These are phyloP conservation scores for Cryomyces antarcticus DNA, from an alignment of 495 filamentous ascomycete species.

Conservation along the genomic window DNA sequence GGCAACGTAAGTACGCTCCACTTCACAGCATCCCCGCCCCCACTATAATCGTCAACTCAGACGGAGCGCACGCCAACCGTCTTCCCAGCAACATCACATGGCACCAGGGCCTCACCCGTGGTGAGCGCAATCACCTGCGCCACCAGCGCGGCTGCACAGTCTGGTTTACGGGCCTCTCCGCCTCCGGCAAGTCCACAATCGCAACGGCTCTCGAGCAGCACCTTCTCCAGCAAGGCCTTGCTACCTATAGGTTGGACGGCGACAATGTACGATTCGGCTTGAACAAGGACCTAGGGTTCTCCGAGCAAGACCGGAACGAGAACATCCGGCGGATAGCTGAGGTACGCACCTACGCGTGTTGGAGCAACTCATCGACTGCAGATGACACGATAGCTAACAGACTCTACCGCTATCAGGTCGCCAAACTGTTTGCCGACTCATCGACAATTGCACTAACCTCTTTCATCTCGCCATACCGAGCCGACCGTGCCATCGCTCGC, in stretches of 20 bases:
- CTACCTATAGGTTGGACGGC: constrained; percentile 86
- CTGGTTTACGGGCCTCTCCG: constrained; percentile 93
- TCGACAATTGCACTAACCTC: constrained; percentile 75
- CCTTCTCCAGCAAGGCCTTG: constrained; percentile 60
- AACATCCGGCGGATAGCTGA: constrained; percentile 94
- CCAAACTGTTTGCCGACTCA: constrained; percentile 86
- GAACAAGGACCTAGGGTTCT: constrained; percentile 93
- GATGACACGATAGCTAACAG: background rate
- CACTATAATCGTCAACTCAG: too few relatives aligned
- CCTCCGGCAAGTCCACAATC: constrained; percentile 93
- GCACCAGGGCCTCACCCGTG: constrained; percentile 75
- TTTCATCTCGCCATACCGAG: constrained; percentile 88
- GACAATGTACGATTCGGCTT: constrained; percentile 97
- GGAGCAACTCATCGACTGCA: too few relatives aligned
- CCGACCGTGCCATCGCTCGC: constrained; percentile 67
- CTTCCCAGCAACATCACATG: constrained; percentile 99
- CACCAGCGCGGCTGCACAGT: constrained; percentile 81
- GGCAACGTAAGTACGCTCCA: too few relatives aligned
- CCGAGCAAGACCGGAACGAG: constrained; percentile 80
- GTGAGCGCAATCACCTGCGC: constrained; percentile 60
- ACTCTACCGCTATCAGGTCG: constrained; percentile 35
- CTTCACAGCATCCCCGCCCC: too few relatives aligned
- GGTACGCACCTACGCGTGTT: constrained; percentile 28
- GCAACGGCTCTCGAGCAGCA: constrained; percentile 92
- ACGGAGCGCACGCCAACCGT: too few relatives aligned